phyloP scores from a whole-genome alignment of 106 monocot genomes.

The Dendrobium catenatum region DNA sequence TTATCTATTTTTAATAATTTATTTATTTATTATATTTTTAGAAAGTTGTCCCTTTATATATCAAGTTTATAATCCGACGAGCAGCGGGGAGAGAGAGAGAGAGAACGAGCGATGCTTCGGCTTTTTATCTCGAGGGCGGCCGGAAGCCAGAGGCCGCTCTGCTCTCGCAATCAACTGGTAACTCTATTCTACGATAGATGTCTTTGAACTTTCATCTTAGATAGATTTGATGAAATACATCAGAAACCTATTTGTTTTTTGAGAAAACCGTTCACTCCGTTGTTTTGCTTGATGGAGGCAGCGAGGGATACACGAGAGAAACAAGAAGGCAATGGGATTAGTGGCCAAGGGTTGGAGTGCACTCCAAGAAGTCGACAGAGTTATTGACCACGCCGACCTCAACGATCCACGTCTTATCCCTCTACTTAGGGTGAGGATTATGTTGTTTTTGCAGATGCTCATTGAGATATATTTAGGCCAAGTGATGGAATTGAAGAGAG shows the following conservation, averaged over 20 bases:
- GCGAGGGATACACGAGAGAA: constrained; percentile 81
- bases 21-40: no score
- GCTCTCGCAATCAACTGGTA: constrained; percentile 8
- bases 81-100: neutral
- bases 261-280: neutral
- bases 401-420: constrained; percentile 81
- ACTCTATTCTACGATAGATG: neutral
- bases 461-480: neutral
- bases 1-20: no score
- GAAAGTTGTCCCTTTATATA: no score
- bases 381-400: constrained; percentile 75
- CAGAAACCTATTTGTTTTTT: neutral
- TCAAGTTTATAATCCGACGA: no score
- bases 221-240: neutral
- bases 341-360: constrained; percentile 95
- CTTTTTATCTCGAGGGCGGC: constrained; percentile 10
- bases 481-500: neutral
- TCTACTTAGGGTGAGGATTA: constrained; percentile 57
- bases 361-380: constrained; percentile 84
- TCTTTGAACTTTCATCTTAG: neutral
- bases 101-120: constrained; percentile 19
- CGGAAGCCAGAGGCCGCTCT: constrained; percentile 4
- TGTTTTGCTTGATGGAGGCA: constrained; percentile 11
- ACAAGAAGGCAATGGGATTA: constrained; percentile 93
- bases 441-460: neutral